Percentiles rank a stretch among this genome's conserved stretches.
These are phyloP conservation scores for Eustoma russellianum DNA, from an alignment of 257 asterid species.

Conservation along the genomic window DNA sequence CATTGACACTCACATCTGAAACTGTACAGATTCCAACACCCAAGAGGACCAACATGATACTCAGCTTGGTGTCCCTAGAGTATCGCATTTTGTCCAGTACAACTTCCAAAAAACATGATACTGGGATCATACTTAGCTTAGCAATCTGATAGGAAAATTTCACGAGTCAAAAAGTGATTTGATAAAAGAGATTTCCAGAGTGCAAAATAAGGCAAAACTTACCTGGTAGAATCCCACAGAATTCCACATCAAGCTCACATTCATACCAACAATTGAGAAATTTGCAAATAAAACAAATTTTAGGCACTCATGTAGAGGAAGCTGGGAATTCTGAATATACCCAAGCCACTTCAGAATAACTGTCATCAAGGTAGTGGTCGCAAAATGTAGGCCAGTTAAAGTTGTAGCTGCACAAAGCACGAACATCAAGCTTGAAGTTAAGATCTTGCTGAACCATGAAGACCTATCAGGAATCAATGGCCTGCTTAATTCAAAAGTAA, in stretches of 20 bases:
- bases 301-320: constrained; percentile 44
- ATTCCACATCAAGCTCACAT: constrained; percentile 74
- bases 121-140: constrained; percentile 63
- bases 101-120: constrained; percentile 56
- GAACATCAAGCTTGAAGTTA: constrained; percentile 1
- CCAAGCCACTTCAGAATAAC: constrained; percentile 43
- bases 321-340: constrained; percentile 40
- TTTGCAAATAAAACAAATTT: constrained; percentile 51
- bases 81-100: constrained; percentile 49
- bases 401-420: constrained; percentile 46
- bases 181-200: no score
- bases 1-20: constrained; percentile 55
- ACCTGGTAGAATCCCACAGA: constrained; percentile 79
- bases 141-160: constrained; percentile 44
- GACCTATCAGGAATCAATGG: not conserved
- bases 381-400: constrained; percentile 64
- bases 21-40: constrained; percentile 74
- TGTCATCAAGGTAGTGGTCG: constrained; percentile 49
- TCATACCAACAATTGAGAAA: constrained; percentile 67
- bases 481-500: no score
- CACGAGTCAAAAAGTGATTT: constrained; percentile 4
- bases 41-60: constrained; percentile 51
- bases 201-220: constrained; percentile 2
- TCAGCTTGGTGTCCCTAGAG: constrained; percentile 56
- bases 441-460: not conserved